Evolutionary conservation across 2,329 filamentous ascomycete genomes (phyloP).

Genomic region (Diaporthe helianthi): DNA sequence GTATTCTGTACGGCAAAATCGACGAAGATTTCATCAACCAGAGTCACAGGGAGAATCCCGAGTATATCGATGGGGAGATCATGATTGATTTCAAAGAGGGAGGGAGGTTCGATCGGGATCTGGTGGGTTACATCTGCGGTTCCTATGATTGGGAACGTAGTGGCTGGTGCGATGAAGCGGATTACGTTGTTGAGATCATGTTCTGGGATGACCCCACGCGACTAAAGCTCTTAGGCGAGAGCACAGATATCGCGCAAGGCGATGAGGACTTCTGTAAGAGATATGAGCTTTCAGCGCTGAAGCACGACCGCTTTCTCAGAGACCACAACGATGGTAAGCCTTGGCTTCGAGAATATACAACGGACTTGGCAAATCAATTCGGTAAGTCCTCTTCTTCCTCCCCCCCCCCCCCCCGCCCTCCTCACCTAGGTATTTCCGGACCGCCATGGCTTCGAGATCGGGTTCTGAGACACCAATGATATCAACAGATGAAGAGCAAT

Average conservation of each 20-base stretch:
- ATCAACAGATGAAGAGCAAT: background rate
- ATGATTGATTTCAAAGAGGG: conserved; percentile 29
- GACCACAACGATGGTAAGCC: background rate
- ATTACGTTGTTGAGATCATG: background rate
- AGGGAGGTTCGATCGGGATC: background rate
- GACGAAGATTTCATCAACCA: background rate
- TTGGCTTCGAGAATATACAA: background rate
- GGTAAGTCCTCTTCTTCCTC: background rate
- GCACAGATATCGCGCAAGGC: background rate
- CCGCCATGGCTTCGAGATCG: too few relatives aligned
- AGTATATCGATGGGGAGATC: conserved; percentile 24
- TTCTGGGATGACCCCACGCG: background rate
- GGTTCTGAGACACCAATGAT: background rate
- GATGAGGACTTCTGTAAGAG: background rate
- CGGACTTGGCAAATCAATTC: background rate
- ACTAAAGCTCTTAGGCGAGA: background rate
- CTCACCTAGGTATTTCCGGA: too few relatives aligned
- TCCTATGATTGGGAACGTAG: too few relatives aligned
- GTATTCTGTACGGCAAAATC: background rate
- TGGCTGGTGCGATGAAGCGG: background rate
- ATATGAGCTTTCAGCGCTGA: background rate
- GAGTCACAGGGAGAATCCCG: background rate
- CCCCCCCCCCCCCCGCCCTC: too few relatives aligned
- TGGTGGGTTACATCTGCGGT: background rate
- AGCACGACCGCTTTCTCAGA: background rate